These are phyloP conservation scores for Tritrichomonas foetus DNA, from an alignment of 208 protist genomes.

Conservation along the genomic window DNA sequence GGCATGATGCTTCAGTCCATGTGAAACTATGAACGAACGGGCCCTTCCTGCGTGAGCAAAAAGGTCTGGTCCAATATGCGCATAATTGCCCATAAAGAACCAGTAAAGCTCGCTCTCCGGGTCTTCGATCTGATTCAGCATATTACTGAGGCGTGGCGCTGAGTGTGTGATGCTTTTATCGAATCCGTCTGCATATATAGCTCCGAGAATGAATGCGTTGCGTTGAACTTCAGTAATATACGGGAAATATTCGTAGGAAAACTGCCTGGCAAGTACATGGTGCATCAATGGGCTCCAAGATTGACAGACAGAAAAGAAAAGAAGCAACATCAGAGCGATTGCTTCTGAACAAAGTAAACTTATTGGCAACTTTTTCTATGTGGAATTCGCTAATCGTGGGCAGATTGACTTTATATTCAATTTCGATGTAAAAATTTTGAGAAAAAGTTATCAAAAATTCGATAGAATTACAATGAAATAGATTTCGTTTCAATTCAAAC, in stretches of 20 bases:
- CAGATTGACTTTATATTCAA: no score
- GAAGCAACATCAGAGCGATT: no score
- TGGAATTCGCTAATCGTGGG: no score
- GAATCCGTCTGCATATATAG: constrained; percentile 8
- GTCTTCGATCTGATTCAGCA: neutral
- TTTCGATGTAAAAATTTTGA: no score
- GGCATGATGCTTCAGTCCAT: neutral
- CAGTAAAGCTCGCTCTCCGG: neutral
- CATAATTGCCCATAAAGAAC: constrained; percentile 18
- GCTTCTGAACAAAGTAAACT: no score
- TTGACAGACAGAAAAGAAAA: neutral
- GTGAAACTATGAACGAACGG: neutral
- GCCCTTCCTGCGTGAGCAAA: neutral
- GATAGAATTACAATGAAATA: no score
- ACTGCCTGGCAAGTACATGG: neutral
- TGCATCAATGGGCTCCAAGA: neutral
- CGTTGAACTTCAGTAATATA: neutral
- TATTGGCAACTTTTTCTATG: no score
- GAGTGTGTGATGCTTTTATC: neutral
- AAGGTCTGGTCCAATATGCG: neutral
- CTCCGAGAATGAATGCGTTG: neutral
- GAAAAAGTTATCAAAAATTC: no score
- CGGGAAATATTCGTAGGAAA: neutral
- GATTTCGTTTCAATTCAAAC: no score
- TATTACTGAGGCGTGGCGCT: neutral